Evolutionary conservation across 352 stramenopile species (phyloP).

Genomic region (Aphanomyces cochlioides): DNA sequence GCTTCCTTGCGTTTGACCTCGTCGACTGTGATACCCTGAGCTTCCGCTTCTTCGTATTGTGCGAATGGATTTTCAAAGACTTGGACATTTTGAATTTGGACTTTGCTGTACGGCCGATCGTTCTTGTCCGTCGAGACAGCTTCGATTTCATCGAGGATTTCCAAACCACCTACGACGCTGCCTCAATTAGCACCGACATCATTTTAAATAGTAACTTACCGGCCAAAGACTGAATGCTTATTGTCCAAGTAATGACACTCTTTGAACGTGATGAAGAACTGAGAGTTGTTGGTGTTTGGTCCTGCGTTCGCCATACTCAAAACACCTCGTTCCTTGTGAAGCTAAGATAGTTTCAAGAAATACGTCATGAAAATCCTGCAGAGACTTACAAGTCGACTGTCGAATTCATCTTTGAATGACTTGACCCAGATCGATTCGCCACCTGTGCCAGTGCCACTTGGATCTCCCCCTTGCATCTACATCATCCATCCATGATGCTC

Average conservation of each 20-base stretch:
- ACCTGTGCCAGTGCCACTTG: constrained; percentile 92
- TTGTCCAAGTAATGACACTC: constrained; percentile 95
- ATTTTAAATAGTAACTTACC: constrained; percentile 21
- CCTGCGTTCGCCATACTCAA: constrained; percentile 97
- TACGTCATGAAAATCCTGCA: not conserved
- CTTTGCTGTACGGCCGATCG: constrained; percentile 77
- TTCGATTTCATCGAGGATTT: constrained; percentile 80
- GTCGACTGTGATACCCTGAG: constrained; percentile 37
- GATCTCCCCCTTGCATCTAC: constrained; percentile 86
- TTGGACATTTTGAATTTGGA: constrained; percentile 72
- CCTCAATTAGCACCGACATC: constrained; percentile 10
- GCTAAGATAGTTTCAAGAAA: constrained; percentile 33
- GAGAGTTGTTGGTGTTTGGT: constrained; percentile 93
- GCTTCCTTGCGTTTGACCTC: constrained; percentile 26
- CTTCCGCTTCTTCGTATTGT: constrained; percentile 67
- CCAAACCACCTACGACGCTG: constrained; percentile 89
- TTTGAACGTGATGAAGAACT: constrained; percentile 99
- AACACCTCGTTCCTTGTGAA: constrained; percentile 87
- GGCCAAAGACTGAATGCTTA: constrained; percentile 97
- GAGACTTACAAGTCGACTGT: constrained; percentile 83
- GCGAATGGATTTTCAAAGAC: constrained; percentile 90
- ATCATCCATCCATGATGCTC: not conserved
- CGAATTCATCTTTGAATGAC: constrained; percentile 96
- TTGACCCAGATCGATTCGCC: constrained; percentile 93
- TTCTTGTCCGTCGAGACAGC: constrained; percentile 51